Conservation (phyloP, 1,284 basidiomycete species). For the Grifola frondosa region DNA sequence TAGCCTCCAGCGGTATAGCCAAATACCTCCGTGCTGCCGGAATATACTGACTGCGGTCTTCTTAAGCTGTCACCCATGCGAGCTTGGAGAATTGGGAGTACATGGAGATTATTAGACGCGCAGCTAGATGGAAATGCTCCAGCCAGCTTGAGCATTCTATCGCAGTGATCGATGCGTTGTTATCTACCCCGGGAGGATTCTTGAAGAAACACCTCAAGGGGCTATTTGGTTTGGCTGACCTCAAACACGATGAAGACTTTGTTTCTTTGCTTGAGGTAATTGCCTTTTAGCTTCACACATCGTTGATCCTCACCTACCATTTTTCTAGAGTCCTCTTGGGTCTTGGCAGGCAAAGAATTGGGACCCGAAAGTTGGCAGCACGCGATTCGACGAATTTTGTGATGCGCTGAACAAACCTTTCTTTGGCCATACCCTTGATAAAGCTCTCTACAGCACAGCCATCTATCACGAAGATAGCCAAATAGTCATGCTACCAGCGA, state of each 20-base stretch:
- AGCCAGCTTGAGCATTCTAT: conserved; percentile 67
- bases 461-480: conserved; percentile 19
- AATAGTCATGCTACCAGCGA: conserved; percentile 37
- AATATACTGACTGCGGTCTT: background rate
- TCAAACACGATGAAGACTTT: conserved; percentile 80
- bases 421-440: conserved; percentile 27
- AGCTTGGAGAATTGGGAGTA: conserved; percentile 79
- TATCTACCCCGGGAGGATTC: conserved; percentile 45
- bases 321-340: conserved; percentile 41
- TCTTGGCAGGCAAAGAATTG: conserved; percentile 72
- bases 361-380: conserved; percentile 70
- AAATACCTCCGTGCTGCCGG: background rate
- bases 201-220: conserved; percentile 56
- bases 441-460: no score
- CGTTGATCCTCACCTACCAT: background rate
- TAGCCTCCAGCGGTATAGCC: conserved; percentile 83
- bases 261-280: conserved; percentile 62
- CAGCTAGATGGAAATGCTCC: conserved; percentile 74
- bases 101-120: conserved; percentile 81
- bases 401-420: conserved; percentile 52
- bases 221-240: conserved; percentile 68
- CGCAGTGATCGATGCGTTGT: conserved; percentile 59
- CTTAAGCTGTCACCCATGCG: conserved; percentile 71
- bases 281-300: conserved; percentile 6
- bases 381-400: conserved; percentile 73